A percentile compares a stretch with the other conserved stretches of the same genome.
These are phyloP conservation scores for Fusarium succisae DNA, from an alignment of 2,329 filamentous ascomycete species.

Conservation along the genomic window DNA sequence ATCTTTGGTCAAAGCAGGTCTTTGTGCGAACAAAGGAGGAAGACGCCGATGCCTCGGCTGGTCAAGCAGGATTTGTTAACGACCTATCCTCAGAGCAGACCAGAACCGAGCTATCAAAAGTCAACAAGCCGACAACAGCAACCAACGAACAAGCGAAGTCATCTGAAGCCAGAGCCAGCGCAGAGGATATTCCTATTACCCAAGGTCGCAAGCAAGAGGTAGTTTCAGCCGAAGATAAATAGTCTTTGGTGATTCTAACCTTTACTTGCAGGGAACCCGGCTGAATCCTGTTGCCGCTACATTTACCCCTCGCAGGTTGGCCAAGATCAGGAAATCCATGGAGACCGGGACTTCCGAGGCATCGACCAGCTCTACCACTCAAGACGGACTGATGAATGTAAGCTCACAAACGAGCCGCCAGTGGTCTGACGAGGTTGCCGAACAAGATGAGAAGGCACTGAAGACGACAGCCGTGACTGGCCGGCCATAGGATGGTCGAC, in stretches of 20 bases:
- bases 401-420: slow-evolving; percentile 34
- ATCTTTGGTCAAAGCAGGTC: slow-evolving; percentile 72
- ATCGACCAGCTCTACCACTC: slow-evolving; percentile 15
- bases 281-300: slow-evolving; percentile 65
- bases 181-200: slow-evolving; percentile 45
- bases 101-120: slow-evolving; percentile 48
- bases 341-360: slow-evolving; percentile 21
- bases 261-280: slow-evolving; percentile 58
- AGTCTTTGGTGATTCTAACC: slow-evolving; percentile 53
- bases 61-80: slow-evolving; percentile 46
- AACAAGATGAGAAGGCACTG: slow-evolving; percentile 31
- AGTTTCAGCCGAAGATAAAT: slow-evolving; percentile 50
- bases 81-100: slow-evolving; percentile 50
- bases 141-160: slow-evolving; percentile 38
- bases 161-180: slow-evolving; percentile 30
- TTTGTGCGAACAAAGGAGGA: slow-evolving; percentile 61
- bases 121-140: slow-evolving; percentile 41
- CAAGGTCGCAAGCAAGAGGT: slow-evolving; percentile 59
- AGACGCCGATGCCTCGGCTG: slow-evolving; percentile 33
- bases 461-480: neutral
- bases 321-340: slow-evolving; percentile 23
- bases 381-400: neutral
- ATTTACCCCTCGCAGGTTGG: slow-evolving; percentile 59
- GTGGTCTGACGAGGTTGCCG: slow-evolving; percentile 46
- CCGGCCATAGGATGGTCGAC: slow-evolving; percentile 14